Percentiles rank a stretch among this genome's conserved stretches.
Evolutionary conservation across 495 filamentous ascomycete species (phyloP).

Genomic region (Podospora pseudopauciseta): DNA sequence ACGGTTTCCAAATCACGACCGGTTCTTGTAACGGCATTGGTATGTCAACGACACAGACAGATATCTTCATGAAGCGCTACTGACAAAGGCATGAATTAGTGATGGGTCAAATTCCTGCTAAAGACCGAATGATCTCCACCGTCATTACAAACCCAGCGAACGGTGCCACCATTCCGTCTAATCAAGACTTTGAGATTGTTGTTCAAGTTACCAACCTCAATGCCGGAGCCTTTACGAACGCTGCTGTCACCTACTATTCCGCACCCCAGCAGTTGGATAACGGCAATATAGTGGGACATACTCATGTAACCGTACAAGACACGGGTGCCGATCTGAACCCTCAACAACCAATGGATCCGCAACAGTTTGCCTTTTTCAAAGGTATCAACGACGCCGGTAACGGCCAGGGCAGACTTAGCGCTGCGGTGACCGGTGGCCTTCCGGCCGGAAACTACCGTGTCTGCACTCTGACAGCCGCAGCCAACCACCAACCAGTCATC

Average conservation of each 20-base stretch:
- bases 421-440: slow-evolving; percentile 24
- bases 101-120: slow-evolving; percentile 60
- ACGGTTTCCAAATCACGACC: slow-evolving; percentile 46
- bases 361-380: slow-evolving; percentile 29
- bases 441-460: slow-evolving; percentile 30
- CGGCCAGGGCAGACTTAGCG: slow-evolving; percentile 22
- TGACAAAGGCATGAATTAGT: slow-evolving; percentile 29
- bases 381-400: slow-evolving; percentile 30
- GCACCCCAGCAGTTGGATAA: slow-evolving; percentile 51
- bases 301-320: slow-evolving; percentile 58
- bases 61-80: not conserved
- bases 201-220: slow-evolving; percentile 52
- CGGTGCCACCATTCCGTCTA: slow-evolving; percentile 36
- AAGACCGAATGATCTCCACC: slow-evolving; percentile 54
- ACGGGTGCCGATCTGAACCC: slow-evolving; percentile 41
- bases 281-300: slow-evolving; percentile 52
- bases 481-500: slow-evolving; percentile 31
- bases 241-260: slow-evolving; percentile 53
- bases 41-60: slow-evolving; percentile 31
- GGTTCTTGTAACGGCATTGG: slow-evolving; percentile 55
- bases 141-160: slow-evolving; percentile 49
- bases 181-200: slow-evolving; percentile 48
- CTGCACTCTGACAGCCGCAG: slow-evolving; percentile 25
- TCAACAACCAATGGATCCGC: slow-evolving; percentile 39
- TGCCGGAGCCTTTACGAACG: slow-evolving; percentile 56